Percentiles rank a stretch among this genome's conserved stretches.
Conservation (phyloP, 306 rosid species). For the Rubus parviflorus region DNA sequence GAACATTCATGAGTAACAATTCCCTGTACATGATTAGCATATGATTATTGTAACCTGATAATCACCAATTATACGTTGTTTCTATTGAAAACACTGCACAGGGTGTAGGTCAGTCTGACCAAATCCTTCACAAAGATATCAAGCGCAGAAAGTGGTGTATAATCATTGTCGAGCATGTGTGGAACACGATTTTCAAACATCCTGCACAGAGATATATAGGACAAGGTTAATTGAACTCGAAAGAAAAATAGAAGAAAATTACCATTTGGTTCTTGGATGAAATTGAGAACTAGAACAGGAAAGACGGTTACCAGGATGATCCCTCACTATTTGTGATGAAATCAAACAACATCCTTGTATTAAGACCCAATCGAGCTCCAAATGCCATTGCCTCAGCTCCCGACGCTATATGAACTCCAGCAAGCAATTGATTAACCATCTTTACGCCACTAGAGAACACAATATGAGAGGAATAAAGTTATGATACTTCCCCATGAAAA, state of each 20-base stretch:
- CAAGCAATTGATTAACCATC: conserved; percentile 97
- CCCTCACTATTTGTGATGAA: conserved; percentile 69
- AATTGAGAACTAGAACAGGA: conserved; percentile 7
- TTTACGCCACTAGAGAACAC: conserved; percentile 70
- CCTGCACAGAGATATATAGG: conserved; percentile 46
- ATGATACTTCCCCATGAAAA: conserved; percentile 7
- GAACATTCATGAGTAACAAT: conserved; percentile 86
- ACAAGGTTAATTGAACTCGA: conserved; percentile 12
- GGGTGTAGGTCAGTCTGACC: conserved; percentile 49
- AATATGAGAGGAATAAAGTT: conserved; percentile 21
- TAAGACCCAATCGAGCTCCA: conserved; percentile 85
- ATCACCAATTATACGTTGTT: conserved; percentile 16
- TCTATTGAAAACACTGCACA: conserved; percentile 17
- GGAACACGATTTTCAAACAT: conserved; percentile 95
- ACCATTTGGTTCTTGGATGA: background rate
- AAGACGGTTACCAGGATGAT: conserved; percentile 75
- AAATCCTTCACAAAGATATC: conserved; percentile 95
- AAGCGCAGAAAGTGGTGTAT: conserved; percentile 90
- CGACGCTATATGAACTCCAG: conserved; percentile 97
- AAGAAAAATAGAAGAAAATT: background rate
- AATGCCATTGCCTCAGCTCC: conserved; percentile 97
- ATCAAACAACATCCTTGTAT: conserved; percentile 74
- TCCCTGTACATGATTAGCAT: conserved; percentile 55
- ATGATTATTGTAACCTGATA: conserved; percentile 16
- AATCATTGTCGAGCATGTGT: conserved; percentile 90